Base-by-base conservation (phyloP, 805 yeast genomes). In the Candida easanensis region DNA sequence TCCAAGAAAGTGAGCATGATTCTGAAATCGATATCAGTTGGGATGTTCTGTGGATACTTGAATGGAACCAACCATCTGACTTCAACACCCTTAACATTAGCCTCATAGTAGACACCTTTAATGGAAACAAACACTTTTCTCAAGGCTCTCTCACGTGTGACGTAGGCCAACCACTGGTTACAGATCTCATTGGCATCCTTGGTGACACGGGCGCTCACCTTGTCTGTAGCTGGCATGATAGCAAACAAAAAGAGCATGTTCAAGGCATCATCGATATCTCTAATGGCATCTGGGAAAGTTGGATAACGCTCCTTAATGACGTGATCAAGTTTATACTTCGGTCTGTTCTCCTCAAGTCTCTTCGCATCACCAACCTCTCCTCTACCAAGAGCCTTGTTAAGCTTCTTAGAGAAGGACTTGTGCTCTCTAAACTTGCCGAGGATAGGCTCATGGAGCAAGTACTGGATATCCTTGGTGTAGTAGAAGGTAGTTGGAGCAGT, bases 1-100 rank as follows among this genome's bases (percentile, higher is more conserved):
- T 93, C 99, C 61, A 93, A 76, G 68, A 93, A 93, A 1, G 98
- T 91, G 60, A 88, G 74, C 99, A 93, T 93, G 71, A 93, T 88
- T 66, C 93, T 79, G 73, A 93, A 91, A 68, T 93, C 99, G 46
- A 93, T 82, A 65, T 93, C 98, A 35, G 84, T 68, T 36, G 99
- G 98, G 54, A 93, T 84, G 65, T 86, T 86, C 65, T 91, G 95
- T 16, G 99, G 97, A 72, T 90, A 93, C 66, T 89, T 93, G 77
- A 84, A 93, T 19, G 99, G 99, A 36, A 88, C 95, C 47, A 93
- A 79, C 99, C 99, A 93, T 68, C 91, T 79, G 36, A 93, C 76
- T 53, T 88, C 96, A 65, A 89, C 96, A 53, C 99, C 99, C 64
- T 77, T 82, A 36, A 93, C 80, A 49, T 64, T 77, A 26, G 97